A percentile compares a stretch with the other conserved stretches of the same genome.
phyloP scores from a whole-genome alignment of 176 grass and related monocot species.

The Eragrostis nindensis region DNA sequence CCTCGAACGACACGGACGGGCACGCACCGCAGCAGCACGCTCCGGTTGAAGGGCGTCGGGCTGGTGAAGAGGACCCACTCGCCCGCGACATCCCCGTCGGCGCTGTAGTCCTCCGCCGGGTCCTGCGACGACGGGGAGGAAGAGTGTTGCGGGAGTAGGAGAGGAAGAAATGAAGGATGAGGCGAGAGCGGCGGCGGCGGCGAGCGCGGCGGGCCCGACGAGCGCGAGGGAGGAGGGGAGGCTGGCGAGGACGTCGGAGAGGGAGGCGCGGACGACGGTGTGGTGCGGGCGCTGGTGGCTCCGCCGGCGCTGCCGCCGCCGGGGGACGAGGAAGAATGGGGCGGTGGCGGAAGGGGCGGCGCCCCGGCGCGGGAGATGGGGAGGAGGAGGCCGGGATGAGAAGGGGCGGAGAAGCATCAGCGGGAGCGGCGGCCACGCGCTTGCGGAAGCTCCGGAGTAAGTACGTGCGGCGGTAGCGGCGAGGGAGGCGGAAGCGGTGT shows the following conservation, averaged over 20 bases:
- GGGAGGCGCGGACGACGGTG: constrained; percentile 41
- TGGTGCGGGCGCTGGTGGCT: constrained; percentile 9
- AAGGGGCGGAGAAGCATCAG: constrained; percentile 66
- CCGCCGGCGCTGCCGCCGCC: constrained; percentile 37
- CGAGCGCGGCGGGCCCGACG: constrained; percentile 51
- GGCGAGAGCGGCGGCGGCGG: constrained; percentile 52
- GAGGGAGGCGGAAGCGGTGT: constrained; percentile 32
- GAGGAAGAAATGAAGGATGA: constrained; percentile 38
- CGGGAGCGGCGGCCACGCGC: neutral
- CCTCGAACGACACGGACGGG: constrained; percentile 87
- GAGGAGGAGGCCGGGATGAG: constrained; percentile 5
- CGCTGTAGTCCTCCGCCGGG: neutral
- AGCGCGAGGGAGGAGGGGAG: constrained; percentile 61
- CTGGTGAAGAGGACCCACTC: constrained; percentile 88
- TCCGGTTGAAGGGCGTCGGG: constrained; percentile 91
- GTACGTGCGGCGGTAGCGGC: neutral
- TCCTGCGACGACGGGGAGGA: neutral
- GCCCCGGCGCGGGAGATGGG: constrained; percentile 16
- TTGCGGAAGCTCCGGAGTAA: neutral
- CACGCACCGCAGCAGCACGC: constrained; percentile 87
- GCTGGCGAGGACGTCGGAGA: constrained; percentile 53
- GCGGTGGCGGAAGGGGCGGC: constrained; percentile 5
- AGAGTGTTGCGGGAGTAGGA: constrained; percentile 29
- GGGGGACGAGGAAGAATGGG: constrained; percentile 34
- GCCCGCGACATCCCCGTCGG: constrained; percentile 45